Evolutionary conservation across 2,329 filamentous ascomycete genomes (phyloP), one percentile per base, ranked within the genome.

Genomic region (Trichophyton rubrum): DNA sequence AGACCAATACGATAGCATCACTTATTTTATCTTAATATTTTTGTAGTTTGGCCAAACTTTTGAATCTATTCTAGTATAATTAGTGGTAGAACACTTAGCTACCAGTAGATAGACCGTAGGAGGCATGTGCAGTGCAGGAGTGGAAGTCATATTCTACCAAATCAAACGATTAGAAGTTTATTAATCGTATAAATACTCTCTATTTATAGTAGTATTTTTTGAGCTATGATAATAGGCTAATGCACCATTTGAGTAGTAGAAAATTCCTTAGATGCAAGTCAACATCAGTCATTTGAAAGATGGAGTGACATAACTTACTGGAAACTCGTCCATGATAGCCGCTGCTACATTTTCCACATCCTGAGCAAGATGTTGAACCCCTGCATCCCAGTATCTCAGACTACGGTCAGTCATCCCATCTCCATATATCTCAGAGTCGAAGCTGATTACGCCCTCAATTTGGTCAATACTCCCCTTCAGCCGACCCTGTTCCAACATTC

Each of bases 401-500:
- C 90, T 86, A 71, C 82, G 84, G 62, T 83, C 86, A 2, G 85
- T 81, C 2, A 82, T 73, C 20, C 82, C 80, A 61, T 83, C 82
- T 56, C 85, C 83, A 30, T 83, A 79, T n/a, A 83, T 81, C 62
- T 83, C 88, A 59, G 84, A 83, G 40, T 93, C 89, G 71, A 99
- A 99, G 77, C 85, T 90, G 62, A 99, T 91, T 9, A 91, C 77
- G 13, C 87, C 82, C 61, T 90, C 89, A 61, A 99, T 91, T 77
- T 99, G 93, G 74, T 99, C 92, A 68, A 99, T 97, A 61, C 87
- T 85, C 6, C 92, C 93, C 2, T 87, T 83, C 58, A 99, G 75
- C 35, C 93, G 85, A 8, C 89, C 90, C 73, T 96, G 91, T 77
- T 97, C 91, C 67, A 99, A 89, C 93, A 99, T 99, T 67, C 85